These are phyloP conservation scores for Arachis monticola DNA, from an alignment of 331 rosid species.

Conservation along the genomic window DNA sequence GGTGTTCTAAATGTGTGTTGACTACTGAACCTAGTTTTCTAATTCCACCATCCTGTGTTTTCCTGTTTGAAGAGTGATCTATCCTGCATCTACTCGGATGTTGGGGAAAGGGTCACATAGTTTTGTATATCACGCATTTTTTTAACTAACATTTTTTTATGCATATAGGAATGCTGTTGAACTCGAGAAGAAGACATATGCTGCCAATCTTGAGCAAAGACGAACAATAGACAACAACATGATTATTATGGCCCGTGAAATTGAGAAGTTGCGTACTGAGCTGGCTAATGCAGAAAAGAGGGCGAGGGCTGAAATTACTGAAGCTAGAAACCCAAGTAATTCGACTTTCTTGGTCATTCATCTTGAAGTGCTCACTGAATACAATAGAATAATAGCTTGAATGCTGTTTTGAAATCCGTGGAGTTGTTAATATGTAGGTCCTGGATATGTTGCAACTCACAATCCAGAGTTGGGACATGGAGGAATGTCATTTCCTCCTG, in stretches of 20 bases:
- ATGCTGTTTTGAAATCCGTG: constrained; percentile 10
- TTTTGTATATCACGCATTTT: constrained; percentile 8
- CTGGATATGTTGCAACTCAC: constrained; percentile 58
- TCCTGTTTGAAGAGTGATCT: constrained; percentile 20
- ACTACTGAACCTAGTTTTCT: neutral
- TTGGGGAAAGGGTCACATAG: neutral
- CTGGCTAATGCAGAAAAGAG: constrained; percentile 82
- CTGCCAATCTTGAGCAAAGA: constrained; percentile 65
- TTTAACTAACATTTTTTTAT: constrained; percentile 28
- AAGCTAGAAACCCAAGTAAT: constrained; percentile 72
- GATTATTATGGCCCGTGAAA: constrained; percentile 66
- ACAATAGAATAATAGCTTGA: neutral
- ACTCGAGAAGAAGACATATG: constrained; percentile 69
- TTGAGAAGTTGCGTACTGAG: constrained; percentile 74
- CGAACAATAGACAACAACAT: constrained; percentile 65
- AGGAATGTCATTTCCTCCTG: constrained; percentile 54
- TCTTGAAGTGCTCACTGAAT: constrained; percentile 26
- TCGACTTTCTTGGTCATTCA: constrained; percentile 13
- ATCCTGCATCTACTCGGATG: constrained; percentile 6
- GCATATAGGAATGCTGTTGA: constrained; percentile 81
- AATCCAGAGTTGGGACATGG: constrained; percentile 60
- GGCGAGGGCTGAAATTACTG: constrained; percentile 67
- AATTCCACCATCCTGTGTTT: constrained; percentile 21
- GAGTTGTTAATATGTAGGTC: constrained; percentile 50
- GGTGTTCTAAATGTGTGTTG: neutral